Conservation (phyloP, 257 asterid genomes). For the Nemophila menziesii region DNA sequence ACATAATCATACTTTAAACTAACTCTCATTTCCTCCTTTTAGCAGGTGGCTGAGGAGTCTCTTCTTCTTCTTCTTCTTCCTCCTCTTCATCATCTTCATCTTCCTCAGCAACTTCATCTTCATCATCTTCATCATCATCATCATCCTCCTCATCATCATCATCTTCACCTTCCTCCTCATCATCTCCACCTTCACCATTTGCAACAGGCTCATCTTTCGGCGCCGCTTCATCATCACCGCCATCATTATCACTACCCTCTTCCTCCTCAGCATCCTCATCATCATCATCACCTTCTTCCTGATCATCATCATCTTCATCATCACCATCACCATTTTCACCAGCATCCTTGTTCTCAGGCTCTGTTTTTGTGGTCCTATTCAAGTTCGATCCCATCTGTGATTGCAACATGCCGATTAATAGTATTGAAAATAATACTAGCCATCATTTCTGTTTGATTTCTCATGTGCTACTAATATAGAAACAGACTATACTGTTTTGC, state of each 20-base stretch:
- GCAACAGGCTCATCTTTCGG: constrained; percentile 10
- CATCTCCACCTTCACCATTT: constrained; percentile 16
- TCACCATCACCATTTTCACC: constrained; percentile 6
- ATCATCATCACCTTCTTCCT: constrained; percentile 5
- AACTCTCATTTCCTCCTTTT: constrained; percentile 22
- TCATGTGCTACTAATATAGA: neutral
- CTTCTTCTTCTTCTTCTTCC: constrained; percentile 13
- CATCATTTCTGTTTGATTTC: neutral
- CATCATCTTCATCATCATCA: constrained; percentile 2
- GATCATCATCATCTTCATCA: constrained; percentile 9
- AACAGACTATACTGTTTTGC: too few species aligned
- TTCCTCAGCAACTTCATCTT: constrained; percentile 12
- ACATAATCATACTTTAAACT: neutral
- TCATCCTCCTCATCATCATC: constrained; percentile 13
- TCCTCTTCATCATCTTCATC: constrained; percentile 9
- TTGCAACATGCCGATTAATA: neutral
- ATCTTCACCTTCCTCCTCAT: constrained; percentile 14
- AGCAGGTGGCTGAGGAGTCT: constrained; percentile 20
- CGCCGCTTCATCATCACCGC: constrained; percentile 8
- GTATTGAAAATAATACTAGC: neutral
- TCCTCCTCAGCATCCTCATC: neutral
- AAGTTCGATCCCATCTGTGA: neutral
- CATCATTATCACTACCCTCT: constrained; percentile 15
- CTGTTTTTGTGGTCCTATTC: neutral
- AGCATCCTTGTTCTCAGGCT: neutral